Evolutionary conservation across 2,329 filamentous ascomycete genomes (phyloP).

Genomic region (Arthroderma sp.): DNA sequence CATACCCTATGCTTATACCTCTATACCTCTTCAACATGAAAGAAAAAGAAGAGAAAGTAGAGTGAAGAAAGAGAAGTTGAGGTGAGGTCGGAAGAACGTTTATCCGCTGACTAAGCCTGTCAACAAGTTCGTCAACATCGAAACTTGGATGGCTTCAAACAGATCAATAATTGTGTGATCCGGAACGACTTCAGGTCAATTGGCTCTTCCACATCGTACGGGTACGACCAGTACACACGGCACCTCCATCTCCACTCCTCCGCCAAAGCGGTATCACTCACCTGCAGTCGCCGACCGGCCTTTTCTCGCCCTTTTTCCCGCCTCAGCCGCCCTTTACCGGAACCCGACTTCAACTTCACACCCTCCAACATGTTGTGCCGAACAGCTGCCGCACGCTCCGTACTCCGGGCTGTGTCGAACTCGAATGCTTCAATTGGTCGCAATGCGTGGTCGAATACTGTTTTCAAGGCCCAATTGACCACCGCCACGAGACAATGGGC

Average conservation of each 20-base stretch:
- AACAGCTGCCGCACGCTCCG: slow-evolving; percentile 34
- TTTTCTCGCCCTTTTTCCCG: neutral
- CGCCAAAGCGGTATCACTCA: neutral
- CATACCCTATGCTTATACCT: too few relatives aligned
- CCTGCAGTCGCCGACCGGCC: neutral
- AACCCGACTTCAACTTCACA: slow-evolving; percentile 12
- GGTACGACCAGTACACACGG: slow-evolving; percentile 2
- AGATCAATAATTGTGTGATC: neutral
- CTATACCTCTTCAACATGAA: too few relatives aligned
- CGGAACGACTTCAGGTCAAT: neutral
- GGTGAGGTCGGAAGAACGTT: neutral
- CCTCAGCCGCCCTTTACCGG: neutral
- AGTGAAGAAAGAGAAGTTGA: too few relatives aligned
- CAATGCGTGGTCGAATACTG: slow-evolving; percentile 29
- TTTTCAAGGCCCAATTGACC: slow-evolving; percentile 36
- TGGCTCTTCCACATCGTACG: slow-evolving; percentile 1
- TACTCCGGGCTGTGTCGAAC: slow-evolving; percentile 33
- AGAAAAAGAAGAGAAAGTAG: too few relatives aligned
- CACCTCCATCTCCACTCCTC: neutral
- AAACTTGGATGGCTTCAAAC: neutral
- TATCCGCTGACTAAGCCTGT: neutral
- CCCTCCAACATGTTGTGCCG: slow-evolving; percentile 36
- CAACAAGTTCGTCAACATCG: neutral
- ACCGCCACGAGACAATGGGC: slow-evolving; percentile 30
- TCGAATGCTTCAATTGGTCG: slow-evolving; percentile 34